Evolutionary conservation across 2,329 filamentous ascomycete genomes (phyloP).

Genomic region (Leptoxyphium fumago): DNA sequence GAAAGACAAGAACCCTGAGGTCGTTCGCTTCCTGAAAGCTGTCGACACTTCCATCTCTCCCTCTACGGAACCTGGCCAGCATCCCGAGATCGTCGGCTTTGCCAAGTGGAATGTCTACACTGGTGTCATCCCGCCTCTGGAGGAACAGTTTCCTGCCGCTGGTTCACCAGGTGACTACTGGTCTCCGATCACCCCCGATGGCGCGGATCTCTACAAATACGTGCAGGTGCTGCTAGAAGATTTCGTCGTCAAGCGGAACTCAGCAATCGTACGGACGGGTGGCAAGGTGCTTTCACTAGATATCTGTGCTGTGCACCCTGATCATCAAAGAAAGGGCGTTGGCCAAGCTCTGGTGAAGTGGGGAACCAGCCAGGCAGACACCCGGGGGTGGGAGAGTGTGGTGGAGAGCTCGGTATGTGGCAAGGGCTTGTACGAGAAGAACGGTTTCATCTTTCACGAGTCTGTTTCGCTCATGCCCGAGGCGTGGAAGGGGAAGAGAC

Average conservation of each 20-base stretch:
- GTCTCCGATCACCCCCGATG: slow-evolving; percentile 1
- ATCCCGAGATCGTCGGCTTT: slow-evolving; percentile 13
- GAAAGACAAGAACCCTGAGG: slow-evolving; percentile 10
- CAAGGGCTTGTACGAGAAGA: slow-evolving; percentile 17
- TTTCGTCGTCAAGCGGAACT: slow-evolving; percentile 12
- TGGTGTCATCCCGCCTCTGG: slow-evolving; percentile 3
- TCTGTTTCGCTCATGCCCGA: slow-evolving; percentile 9
- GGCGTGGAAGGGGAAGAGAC: slow-evolving; percentile 3
- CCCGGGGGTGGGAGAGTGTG: slow-evolving; percentile 13
- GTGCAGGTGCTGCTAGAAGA: slow-evolving; percentile 7
- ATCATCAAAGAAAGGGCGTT: slow-evolving; percentile 14
- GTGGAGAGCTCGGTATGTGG: slow-evolving; percentile 18
- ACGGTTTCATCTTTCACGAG: slow-evolving; percentile 17
- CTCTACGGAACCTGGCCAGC: slow-evolving; percentile 4
- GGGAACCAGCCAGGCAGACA: slow-evolving; percentile 16
- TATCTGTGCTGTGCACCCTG: slow-evolving; percentile 16
- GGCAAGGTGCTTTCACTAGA: slow-evolving; percentile 17
- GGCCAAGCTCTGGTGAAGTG: slow-evolving; percentile 16
- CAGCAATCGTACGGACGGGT: slow-evolving; percentile 8
- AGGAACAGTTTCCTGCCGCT: background rate
- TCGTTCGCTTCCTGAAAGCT: slow-evolving; percentile 15
- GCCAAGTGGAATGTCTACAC: slow-evolving; percentile 19
- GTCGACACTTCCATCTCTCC: slow-evolving; percentile 7
- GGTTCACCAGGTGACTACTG: slow-evolving; percentile 7
- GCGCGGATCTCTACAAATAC: slow-evolving; percentile 10